These are phyloP conservation scores for Carex arenaria DNA, from an alignment of 202 grass and related monocot genomes.

Conservation along the genomic window DNA sequence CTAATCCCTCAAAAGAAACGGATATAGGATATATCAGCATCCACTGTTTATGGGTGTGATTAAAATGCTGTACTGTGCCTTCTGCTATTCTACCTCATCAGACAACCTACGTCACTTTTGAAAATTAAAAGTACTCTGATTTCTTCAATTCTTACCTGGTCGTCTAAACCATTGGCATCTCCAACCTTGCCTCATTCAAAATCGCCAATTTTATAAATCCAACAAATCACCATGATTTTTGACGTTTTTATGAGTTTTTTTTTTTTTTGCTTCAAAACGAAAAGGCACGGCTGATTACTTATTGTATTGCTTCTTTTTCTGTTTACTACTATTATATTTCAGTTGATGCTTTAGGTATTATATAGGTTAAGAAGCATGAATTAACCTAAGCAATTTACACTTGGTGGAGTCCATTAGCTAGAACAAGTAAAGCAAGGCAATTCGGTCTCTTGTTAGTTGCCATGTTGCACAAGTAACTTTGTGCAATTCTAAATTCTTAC, in stretches of 20 bases:
- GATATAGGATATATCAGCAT: background rate
- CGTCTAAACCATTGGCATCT: background rate
- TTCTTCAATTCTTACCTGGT: background rate
- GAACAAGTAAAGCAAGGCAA: conserved; percentile 3
- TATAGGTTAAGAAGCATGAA: background rate
- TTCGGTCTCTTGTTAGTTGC: background rate
- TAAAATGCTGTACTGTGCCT: background rate
- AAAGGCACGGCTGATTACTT: too few species aligned
- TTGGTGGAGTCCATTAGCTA: background rate
- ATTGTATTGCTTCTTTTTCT: background rate
- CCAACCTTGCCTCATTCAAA: background rate
- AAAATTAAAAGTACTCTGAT: background rate
- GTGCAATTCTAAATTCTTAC: conserved; percentile 1
- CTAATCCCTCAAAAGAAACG: conserved; percentile 5
- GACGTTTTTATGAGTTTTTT: background rate
- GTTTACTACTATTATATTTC: background rate
- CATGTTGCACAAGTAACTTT: background rate
- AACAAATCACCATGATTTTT: background rate
- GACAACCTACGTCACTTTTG: background rate
- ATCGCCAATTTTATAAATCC: background rate
- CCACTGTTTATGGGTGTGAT: conserved; percentile 7
- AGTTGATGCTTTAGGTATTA: background rate
- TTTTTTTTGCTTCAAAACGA: background rate
- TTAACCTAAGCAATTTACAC: background rate
- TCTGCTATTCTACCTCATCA: conserved; percentile 13